These are phyloP conservation scores for Nothopassalora personata DNA, from an alignment of 2,329 filamentous ascomycete genomes.

Conservation along the genomic window DNA sequence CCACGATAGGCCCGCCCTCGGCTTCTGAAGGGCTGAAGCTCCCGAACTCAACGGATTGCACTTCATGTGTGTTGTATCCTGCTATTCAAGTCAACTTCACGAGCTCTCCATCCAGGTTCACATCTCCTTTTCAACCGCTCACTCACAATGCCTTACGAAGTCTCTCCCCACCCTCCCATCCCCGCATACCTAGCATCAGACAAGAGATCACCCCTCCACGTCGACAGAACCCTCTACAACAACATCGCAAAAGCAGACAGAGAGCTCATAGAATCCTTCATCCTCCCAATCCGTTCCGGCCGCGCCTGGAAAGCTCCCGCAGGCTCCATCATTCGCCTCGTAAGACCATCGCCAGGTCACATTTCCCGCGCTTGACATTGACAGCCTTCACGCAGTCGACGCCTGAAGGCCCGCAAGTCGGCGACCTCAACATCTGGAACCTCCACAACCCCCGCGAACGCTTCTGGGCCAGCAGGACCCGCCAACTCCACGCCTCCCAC, in stretches of 20 bases:
- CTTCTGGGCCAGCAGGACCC: slow-evolving; percentile 76
- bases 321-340: slow-evolving; percentile 66
- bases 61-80: neutral
- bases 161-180: slow-evolving; percentile 19
- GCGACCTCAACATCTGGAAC: slow-evolving; percentile 80
- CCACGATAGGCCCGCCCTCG: slow-evolving; percentile 3
- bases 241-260: slow-evolving; percentile 22
- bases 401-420: slow-evolving; percentile 65
- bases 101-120: neutral
- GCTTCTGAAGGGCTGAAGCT: neutral
- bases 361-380: too few species aligned
- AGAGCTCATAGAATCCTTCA: slow-evolving; percentile 29
- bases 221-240: slow-evolving; percentile 27
- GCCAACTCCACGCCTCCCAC: slow-evolving; percentile 73
- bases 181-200: slow-evolving; percentile 31
- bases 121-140: neutral
- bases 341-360: slow-evolving; percentile 50
- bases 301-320: slow-evolving; percentile 65
- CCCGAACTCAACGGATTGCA: neutral
- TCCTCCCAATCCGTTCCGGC: slow-evolving; percentile 67
- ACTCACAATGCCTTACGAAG: slow-evolving; percentile 3
- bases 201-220: slow-evolving; percentile 27
- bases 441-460: slow-evolving; percentile 68
- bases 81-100: neutral
- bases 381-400: neutral